These are phyloP conservation scores for Tephrocybe rancida DNA, from an alignment of 768 basidiomycete species.

Conservation along the genomic window DNA sequence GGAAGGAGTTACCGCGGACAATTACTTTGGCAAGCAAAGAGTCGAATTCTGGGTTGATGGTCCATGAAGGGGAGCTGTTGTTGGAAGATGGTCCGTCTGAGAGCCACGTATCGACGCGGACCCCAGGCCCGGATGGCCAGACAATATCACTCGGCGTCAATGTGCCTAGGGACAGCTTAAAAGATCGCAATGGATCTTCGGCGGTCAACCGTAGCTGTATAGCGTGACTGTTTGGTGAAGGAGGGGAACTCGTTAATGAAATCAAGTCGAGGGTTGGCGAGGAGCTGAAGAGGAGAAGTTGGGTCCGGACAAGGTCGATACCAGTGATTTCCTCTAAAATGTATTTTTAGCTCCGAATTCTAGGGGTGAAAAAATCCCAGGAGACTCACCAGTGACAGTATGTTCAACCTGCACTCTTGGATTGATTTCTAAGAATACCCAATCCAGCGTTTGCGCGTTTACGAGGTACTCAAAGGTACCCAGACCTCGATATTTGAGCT, in stretches of 20 bases:
- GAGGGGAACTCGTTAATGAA: constrained; percentile 66
- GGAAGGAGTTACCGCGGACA: constrained; percentile 77
- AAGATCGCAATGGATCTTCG: constrained; percentile 75
- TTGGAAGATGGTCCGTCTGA: constrained; percentile 58
- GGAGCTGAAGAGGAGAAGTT: constrained; percentile 80
- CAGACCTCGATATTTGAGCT: constrained; percentile 81
- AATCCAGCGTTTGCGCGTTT: constrained; percentile 66
- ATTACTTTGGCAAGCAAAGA: constrained; percentile 86
- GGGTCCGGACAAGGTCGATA: constrained; percentile 86
- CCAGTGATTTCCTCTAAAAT: constrained; percentile 82
- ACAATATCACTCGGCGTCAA: constrained; percentile 70
- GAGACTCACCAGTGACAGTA: constrained; percentile 70
- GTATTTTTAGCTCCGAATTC: neutral
- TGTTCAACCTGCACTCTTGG: constrained; percentile 89
- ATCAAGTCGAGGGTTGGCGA: constrained; percentile 74
- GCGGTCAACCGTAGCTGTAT: constrained; percentile 90
- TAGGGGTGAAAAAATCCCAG: constrained; percentile 28
- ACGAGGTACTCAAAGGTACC: constrained; percentile 91
- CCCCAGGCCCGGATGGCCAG: constrained; percentile 83
- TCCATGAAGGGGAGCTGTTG: constrained; percentile 36
- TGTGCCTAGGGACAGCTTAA: constrained; percentile 86
- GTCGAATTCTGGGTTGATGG: constrained; percentile 77
- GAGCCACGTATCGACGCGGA: constrained; percentile 87
- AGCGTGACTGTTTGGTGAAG: constrained; percentile 69
- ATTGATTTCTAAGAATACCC: constrained; percentile 69